Conservation (phyloP, 805 yeast genomes). For the Kluyveromyces wickerhamii region DNA sequence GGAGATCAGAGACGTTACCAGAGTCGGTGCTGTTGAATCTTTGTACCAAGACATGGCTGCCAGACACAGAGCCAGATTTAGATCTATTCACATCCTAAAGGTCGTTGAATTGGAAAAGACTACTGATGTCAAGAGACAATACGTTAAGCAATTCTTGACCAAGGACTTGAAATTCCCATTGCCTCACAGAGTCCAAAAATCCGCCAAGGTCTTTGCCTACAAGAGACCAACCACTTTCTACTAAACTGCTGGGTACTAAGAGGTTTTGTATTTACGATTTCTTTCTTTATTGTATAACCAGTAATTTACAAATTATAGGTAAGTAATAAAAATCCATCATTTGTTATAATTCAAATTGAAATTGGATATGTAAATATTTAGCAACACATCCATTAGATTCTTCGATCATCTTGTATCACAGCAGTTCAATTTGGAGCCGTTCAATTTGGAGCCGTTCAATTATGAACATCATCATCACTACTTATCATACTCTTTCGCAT, state of each 20-base stretch:
- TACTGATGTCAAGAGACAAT: slow-evolving; percentile 98
- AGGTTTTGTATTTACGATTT: slow-evolving; percentile 4
- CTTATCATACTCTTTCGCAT: no score
- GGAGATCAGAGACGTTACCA: slow-evolving; percentile 99
- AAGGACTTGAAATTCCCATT: slow-evolving; percentile 98
- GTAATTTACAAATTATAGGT: slow-evolving; percentile 5
- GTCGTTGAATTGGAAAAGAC: slow-evolving; percentile 98
- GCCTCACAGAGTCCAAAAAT: slow-evolving; percentile 97
- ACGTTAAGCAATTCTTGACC: slow-evolving; percentile 93
- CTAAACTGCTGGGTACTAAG: slow-evolving; percentile 39
- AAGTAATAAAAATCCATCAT: slow-evolving; percentile 6
- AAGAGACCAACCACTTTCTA: slow-evolving; percentile 97
- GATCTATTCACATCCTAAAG: slow-evolving; percentile 98
- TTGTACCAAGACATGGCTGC: slow-evolving; percentile 99
- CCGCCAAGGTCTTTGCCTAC: slow-evolving; percentile 80
- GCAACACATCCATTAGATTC: no score
- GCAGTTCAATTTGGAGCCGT: no score
- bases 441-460: no score
- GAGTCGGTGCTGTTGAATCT: slow-evolving; percentile 97
- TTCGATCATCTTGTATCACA: no score
- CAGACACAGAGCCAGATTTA: slow-evolving; percentile 99
- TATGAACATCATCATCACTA: no score
- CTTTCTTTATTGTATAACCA: slow-evolving; percentile 6
- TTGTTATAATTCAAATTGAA: slow-evolving; percentile 1
- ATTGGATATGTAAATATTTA: no score